Base-by-base conservation (phyloP, 768 basidiomycete genomes). In the Xerocomus spinulosus region DNA sequence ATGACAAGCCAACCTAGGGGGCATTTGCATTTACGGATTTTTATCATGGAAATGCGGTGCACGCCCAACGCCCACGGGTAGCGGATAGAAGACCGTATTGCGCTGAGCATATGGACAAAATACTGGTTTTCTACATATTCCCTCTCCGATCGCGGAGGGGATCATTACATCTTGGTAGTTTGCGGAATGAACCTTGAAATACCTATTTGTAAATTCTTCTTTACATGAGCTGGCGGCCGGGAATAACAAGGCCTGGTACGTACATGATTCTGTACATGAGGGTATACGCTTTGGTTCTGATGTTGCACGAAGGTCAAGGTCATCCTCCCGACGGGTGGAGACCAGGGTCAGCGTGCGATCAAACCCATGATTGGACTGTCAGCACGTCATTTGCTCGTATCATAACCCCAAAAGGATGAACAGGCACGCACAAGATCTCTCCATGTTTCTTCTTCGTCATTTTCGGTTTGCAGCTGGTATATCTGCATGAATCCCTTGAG, bases 391-490 rank as follows among this genome's bases (percentile, higher is more conserved):
- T 50, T 28, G n/a, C 49, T 53, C 23, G 42, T 30, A 45, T 42
- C 44, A 29, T 17, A 39, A 35, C 34, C 13, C 21, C 39, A 25
- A 18, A 49, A 41, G 28, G 18, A 35, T 45, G 28, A 20, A 45
- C 40, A 49, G 62, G 9, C 17, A 60, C 81, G 56, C 57, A 87
- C 85, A 53, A 90, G 67, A 71, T 90, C 88, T 66, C 77, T 73
- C 87, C 85, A 91, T 8, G 88, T 92, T 68, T 92, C 86, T 62
- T 82, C 82, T 55, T 88, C 85, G 53, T 90, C 88, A 52, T 81
- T 86, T 56, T 87, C 85, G 2, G 86, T 88, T 63, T 92, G 89
- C n/a, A 90, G 68, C 57, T 87, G 84, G 59, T 90, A 91, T 46
- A 91, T 79, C 61, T 90, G 86, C 61, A 88, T 60, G 60, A 92